Evolutionary conservation across 1,139 yeast species (phyloP), one percentile per base, ranked within the genome.

Genomic region (Martiniozyma asiatica): DNA sequence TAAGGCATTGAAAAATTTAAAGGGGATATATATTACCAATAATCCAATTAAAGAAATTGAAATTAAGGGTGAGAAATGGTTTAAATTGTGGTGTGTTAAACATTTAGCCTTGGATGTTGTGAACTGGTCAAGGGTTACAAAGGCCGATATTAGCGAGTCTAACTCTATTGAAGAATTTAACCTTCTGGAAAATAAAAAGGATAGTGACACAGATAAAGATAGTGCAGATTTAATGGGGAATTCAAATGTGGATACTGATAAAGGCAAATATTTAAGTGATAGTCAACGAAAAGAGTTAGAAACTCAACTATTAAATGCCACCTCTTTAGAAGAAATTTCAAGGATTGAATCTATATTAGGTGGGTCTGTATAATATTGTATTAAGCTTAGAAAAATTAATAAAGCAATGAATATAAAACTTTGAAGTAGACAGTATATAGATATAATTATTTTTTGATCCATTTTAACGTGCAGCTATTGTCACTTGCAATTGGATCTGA

Each of bases 291-390:
- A 53, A 11, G 55, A 56, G 32, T 53, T 85, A 29, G 61, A 74
- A 40, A 51, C 58, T 28, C 65, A 71, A 36, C 57, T 85, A 34
- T 64, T 65, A 32, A 57, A 55, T 21, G 93, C 95, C 1, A 63
- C 71, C 4, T 73, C 76, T 32, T 51, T 85, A 37, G 79, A 67
- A 10, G 95, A 85, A 41, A 77, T 85, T 10, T 82, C 77, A 39
- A 56, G 71, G 31, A 68, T 85, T 18, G 94, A 82, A 49, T 56
- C 58, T 20, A 59, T 65, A 2, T 50, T 70, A 32, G 53, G 58
- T 31, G 56, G n/a, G n/a, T n/a, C n/a, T n/a, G n/a, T n/a, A n/a
- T n/a, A n/a, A n/a, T n/a, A n/a, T n/a, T n/a, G n/a, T n/a, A n/a
- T n/a, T n/a, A n/a, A n/a, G n/a, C n/a, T n/a, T n/a, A n/a, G n/a